Conservation (phyloP, 1,139 yeast genomes). For the Taphrina pruni region DNA sequence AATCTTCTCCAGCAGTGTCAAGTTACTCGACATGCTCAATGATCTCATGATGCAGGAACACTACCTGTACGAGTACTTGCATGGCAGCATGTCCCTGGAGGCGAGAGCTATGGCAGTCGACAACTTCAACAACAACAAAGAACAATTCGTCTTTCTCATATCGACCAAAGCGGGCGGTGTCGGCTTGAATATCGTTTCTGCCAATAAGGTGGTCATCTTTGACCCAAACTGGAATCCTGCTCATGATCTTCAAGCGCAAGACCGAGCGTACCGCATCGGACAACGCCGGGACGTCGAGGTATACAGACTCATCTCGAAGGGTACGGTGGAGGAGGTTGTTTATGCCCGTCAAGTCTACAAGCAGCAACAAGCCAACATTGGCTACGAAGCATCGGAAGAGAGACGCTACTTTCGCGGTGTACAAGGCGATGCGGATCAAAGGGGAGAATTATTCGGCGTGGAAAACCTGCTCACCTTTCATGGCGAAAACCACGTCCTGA, state of each 20-base stretch:
- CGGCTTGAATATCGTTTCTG: slow-evolving; percentile 91
- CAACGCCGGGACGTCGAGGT: slow-evolving; percentile 95
- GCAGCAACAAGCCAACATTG: slow-evolving; percentile 46
- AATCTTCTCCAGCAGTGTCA: slow-evolving; percentile 90
- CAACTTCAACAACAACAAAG: slow-evolving; percentile 82
- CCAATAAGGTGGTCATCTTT: slow-evolving; percentile 85
- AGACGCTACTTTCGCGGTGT: slow-evolving; percentile 45
- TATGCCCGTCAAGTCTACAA: slow-evolving; percentile 46
- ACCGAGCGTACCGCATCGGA: slow-evolving; percentile 97
- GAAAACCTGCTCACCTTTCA: slow-evolving; percentile 42
- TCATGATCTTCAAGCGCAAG: slow-evolving; percentile 98
- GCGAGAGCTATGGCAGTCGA: slow-evolving; percentile 92
- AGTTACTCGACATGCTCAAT: slow-evolving; percentile 86
- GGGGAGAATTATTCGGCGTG: slow-evolving; percentile 45
- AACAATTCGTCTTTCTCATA: slow-evolving; percentile 80
- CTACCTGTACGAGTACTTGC: slow-evolving; percentile 87
- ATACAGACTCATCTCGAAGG: slow-evolving; percentile 87
- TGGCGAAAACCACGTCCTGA: slow-evolving; percentile 38
- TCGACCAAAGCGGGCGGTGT: slow-evolving; percentile 99
- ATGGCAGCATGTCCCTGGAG: slow-evolving; percentile 92
- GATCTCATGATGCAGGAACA: slow-evolving; percentile 88
- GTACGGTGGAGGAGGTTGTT: slow-evolving; percentile 82
- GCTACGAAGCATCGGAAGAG: slow-evolving; percentile 44
- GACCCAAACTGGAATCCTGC: slow-evolving; percentile 99
- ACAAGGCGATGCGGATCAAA: slow-evolving; percentile 41